Conservation (phyloP, 305 asterid genomes). For the Rubia balearica region DNA sequence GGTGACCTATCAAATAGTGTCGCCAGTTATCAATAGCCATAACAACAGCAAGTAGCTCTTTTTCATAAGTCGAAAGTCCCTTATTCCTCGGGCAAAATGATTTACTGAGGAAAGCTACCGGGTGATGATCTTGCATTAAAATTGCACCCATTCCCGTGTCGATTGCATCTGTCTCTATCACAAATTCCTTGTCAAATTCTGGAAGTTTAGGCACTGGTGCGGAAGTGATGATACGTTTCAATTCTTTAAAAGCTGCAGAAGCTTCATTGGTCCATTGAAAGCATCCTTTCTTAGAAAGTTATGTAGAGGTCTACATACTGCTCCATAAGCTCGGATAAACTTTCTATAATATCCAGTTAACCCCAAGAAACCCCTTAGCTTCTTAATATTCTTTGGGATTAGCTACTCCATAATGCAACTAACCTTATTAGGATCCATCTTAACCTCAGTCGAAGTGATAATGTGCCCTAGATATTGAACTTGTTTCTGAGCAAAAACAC, state of each 20-base stretch:
- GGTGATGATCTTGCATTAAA: neutral
- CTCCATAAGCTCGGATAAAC: neutral
- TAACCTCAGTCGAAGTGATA: neutral
- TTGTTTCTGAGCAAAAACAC: neutral
- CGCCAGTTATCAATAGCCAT: neutral
- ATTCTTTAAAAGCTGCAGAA: accelerated
- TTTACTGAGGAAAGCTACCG: neutral
- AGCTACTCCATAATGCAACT: neutral
- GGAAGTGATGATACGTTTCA: neutral
- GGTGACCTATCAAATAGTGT: neutral
- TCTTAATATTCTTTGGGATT: neutral
- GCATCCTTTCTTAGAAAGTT: neutral
- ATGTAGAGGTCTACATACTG: neutral
- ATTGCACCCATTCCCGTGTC: neutral
- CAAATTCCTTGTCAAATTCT: neutral
- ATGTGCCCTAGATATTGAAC: neutral
- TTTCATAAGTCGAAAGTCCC: neutral
- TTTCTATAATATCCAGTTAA: neutral
- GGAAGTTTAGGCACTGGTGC: neutral
- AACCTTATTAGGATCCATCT: neutral
- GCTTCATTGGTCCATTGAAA: neutral
- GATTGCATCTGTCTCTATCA: neutral
- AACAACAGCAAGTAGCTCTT: neutral
- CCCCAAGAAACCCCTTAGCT: neutral
- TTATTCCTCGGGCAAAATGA: neutral